Evolutionary conservation across 2,329 filamentous ascomycete genomes (phyloP).

Genomic region (Pseudogymnoascus sp.): DNA sequence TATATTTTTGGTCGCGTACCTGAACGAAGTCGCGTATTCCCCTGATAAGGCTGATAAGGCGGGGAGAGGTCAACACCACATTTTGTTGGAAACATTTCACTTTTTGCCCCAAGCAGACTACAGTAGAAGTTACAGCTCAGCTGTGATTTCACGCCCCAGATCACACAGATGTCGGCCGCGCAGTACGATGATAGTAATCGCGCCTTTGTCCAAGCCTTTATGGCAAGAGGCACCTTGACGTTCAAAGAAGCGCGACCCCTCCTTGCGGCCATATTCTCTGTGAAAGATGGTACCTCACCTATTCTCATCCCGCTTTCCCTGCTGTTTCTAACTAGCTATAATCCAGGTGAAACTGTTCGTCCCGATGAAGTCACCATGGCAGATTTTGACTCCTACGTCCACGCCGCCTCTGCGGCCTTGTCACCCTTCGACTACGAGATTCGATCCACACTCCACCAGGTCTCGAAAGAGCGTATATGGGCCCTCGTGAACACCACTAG

Average conservation of each 20-base stretch:
- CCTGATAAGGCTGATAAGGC: background rate
- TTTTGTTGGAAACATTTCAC: background rate
- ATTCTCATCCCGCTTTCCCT: background rate
- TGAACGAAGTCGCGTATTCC: slow-evolving; percentile 3
- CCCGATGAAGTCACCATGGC: slow-evolving; percentile 58
- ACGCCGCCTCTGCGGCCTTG: slow-evolving; percentile 61
- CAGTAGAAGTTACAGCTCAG: background rate
- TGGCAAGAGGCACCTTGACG: slow-evolving; percentile 70
- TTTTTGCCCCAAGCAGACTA: background rate
- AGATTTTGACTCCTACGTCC: slow-evolving; percentile 60
- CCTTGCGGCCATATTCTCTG: slow-evolving; percentile 66
- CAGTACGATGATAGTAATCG: slow-evolving; percentile 55
- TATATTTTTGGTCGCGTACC: slow-evolving; percentile 6
- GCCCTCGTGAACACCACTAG: slow-evolving; percentile 82
- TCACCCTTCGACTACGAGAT: slow-evolving; percentile 84
- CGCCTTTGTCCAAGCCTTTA: slow-evolving; percentile 83
- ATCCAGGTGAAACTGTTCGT: slow-evolving; percentile 37
- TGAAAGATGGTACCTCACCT: slow-evolving; percentile 20
- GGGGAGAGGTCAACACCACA: background rate
- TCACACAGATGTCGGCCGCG: background rate
- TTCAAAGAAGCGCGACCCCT: slow-evolving; percentile 64
- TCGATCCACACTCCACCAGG: slow-evolving; percentile 63
- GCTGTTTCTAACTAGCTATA: slow-evolving; percentile 1
- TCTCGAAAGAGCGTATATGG: slow-evolving; percentile 58
- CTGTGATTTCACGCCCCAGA: background rate